Percentiles rank a stretch among this genome's conserved stretches.
Conservation (phyloP, 495 filamentous ascomycete genomes). For the Cercophora sp. region DNA sequence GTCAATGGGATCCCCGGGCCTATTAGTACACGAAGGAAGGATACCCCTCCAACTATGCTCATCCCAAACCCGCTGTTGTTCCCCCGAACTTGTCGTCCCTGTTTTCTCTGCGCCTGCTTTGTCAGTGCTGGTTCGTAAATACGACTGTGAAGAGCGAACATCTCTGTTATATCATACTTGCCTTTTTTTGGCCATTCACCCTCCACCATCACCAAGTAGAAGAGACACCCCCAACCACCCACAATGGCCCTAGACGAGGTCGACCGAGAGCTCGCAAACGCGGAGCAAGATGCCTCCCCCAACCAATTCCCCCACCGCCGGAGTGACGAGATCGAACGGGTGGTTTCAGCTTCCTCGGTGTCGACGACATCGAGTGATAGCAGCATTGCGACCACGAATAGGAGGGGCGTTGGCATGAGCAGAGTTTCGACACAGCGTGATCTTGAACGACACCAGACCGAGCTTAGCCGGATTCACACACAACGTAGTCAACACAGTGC, state of each 20-base stretch:
- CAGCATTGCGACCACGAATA: slow-evolving; percentile 5
- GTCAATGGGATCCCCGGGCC: too few relatives aligned
- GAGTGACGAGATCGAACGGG: slow-evolving; percentile 48
- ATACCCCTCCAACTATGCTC: slow-evolving; percentile 7
- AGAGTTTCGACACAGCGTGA: slow-evolving; percentile 61
- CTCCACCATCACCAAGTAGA: too few relatives aligned
- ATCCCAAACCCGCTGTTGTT: too few relatives aligned
- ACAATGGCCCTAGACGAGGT: slow-evolving; percentile 43
- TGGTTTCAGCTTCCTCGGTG: slow-evolving; percentile 45
- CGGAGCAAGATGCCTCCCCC: slow-evolving; percentile 40
- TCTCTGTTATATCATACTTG: too few relatives aligned
- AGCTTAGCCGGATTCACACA: slow-evolving; percentile 72
- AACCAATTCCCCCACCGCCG: slow-evolving; percentile 25
- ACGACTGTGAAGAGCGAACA: too few relatives aligned
- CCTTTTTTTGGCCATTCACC: too few relatives aligned
- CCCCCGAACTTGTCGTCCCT: too few relatives aligned
- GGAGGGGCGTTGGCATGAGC: slow-evolving; percentile 40
- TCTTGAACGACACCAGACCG: slow-evolving; percentile 71
- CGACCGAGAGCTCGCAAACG: slow-evolving; percentile 49
- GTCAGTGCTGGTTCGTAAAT: too few relatives aligned
- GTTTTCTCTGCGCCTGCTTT: too few relatives aligned
- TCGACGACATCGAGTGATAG: slow-evolving; percentile 40
- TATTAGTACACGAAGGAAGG: slow-evolving; percentile 6
- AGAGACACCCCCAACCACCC: too few relatives aligned
- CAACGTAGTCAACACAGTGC: slow-evolving; percentile 67